A percentile compares a stretch with the other conserved stretches of the same genome.
Conservation (phyloP, 805 yeast genomes). For the Nakazawaea anatomiae region DNA sequence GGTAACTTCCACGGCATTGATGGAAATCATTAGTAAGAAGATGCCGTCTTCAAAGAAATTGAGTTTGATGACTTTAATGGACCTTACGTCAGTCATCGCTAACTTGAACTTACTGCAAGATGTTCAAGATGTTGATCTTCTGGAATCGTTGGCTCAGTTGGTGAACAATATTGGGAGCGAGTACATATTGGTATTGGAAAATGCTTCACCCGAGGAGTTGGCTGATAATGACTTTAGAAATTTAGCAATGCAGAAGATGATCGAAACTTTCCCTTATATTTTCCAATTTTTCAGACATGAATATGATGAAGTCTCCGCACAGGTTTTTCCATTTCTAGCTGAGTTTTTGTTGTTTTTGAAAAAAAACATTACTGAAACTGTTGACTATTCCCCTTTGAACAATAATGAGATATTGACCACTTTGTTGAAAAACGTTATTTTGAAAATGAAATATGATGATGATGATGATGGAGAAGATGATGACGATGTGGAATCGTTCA, state of each 20-base stretch:
- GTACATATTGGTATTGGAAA: constrained; percentile 61
- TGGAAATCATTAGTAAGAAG: constrained; percentile 50
- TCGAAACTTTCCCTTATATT: constrained; percentile 65
- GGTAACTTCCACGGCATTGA: constrained; percentile 50
- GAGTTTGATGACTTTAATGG: constrained; percentile 61
- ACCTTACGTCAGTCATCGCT: constrained; percentile 51
- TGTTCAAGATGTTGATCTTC: constrained; percentile 57
- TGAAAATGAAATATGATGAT: constrained; percentile 78
- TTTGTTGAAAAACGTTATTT: constrained; percentile 61
- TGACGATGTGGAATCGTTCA: constrained; percentile 71
- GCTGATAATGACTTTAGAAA: constrained; percentile 32
- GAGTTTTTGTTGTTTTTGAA: constrained; percentile 67
- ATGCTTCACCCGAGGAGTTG: constrained; percentile 27
- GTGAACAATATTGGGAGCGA: constrained; percentile 73
- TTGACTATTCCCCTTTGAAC: constrained; percentile 23
- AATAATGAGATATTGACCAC: constrained; percentile 50
- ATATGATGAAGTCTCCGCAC: constrained; percentile 82
- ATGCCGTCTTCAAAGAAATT: constrained; percentile 53
- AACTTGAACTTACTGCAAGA: constrained; percentile 32
- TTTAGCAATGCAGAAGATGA: constrained; percentile 38
- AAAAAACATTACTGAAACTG: constrained; percentile 37
- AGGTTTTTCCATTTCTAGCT: constrained; percentile 75
- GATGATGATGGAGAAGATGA: constrained; percentile 52
- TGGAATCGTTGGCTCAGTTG: constrained; percentile 71
- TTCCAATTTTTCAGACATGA: constrained; percentile 71